These are phyloP conservation scores for Coelastrella sp. DNA, from an alignment of 139 green algal genomes.

Conservation along the genomic window DNA sequence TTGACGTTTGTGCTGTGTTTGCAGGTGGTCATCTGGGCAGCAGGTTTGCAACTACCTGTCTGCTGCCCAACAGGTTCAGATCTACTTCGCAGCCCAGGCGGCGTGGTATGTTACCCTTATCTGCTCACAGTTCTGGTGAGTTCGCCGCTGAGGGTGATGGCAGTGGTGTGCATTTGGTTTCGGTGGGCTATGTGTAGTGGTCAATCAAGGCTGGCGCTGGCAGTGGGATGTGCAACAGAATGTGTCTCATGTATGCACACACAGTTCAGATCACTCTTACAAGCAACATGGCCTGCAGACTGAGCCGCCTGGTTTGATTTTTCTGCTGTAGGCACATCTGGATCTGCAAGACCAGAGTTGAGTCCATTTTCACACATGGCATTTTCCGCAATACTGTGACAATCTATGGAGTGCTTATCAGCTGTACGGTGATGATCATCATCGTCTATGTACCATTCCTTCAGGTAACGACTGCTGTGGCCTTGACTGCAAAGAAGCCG, in stretches of 20 bases:
- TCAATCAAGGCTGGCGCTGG: no score
- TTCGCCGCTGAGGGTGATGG: neutral
- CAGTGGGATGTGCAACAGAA: no score
- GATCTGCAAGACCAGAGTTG: slow-evolving; percentile 52
- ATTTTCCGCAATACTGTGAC: slow-evolving; percentile 51
- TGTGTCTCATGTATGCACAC: no score
- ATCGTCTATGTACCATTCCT: slow-evolving; percentile 51
- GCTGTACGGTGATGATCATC: slow-evolving; percentile 49
- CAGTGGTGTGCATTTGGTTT: neutral
- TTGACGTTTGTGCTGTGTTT: neutral
- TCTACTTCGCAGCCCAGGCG: slow-evolving; percentile 53
- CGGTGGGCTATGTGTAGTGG: no score
- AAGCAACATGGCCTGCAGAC: no score
- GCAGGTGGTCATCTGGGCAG: neutral
- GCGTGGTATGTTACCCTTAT: slow-evolving; percentile 58
- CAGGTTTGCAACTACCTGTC: slow-evolving; percentile 30
- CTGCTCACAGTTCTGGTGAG: slow-evolving; percentile 58
- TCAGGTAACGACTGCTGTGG: slow-evolving; percentile 3
- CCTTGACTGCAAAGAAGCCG: neutral
- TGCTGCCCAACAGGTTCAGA: slow-evolving; percentile 12
- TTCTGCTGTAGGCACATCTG: slow-evolving; percentile 53
- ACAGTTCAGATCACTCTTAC: no score
- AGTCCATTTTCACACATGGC: slow-evolving; percentile 55
- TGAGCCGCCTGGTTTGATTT: neutral
- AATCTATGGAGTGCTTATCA: slow-evolving; percentile 39